A percentile compares a stretch with the other conserved stretches of the same genome.
Conservation (phyloP, 2,329 filamentous ascomycete genomes). For the Beauveria pseudobassiana region DNA sequence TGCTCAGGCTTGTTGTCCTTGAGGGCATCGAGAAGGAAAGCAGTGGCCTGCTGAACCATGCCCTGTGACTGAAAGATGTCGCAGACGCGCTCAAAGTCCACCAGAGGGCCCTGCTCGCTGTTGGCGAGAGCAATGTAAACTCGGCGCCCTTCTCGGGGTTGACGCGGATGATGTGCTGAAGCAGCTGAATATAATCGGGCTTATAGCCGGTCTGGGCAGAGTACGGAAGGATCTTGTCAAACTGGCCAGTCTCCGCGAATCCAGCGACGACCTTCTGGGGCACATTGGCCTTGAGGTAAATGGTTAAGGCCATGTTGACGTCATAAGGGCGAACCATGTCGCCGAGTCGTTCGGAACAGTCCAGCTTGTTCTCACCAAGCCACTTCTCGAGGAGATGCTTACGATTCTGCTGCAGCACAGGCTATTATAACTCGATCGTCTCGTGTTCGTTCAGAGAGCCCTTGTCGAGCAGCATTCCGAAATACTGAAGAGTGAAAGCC, state of each 20-base stretch:
- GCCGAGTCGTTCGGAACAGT: conserved; percentile 92
- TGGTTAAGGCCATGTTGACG: conserved; percentile 73
- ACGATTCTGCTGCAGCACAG: conserved; percentile 85
- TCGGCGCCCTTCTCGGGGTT: conserved; percentile 92
- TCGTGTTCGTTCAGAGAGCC: conserved; percentile 87
- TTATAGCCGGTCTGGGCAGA: conserved; percentile 77
- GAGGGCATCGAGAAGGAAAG: conserved; percentile 92
- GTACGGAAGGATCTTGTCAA: conserved; percentile 94
- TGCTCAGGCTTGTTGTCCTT: conserved; percentile 95
- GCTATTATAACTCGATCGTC: conserved; percentile 85
- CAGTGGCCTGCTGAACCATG: conserved; percentile 95
- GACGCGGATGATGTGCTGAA: conserved; percentile 86
- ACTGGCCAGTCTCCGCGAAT: conserved; percentile 91
- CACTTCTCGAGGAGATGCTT: conserved; percentile 97
- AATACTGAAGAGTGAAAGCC: conserved; percentile 93
- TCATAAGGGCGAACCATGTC: conserved; percentile 90
- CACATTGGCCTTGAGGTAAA: conserved; percentile 87
- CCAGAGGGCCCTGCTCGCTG: conserved; percentile 75
- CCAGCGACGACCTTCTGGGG: conserved; percentile 92
- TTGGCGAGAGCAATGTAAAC: conserved; percentile 92
- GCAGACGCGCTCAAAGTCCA: conserved; percentile 90
- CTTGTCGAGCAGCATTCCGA: conserved; percentile 95
- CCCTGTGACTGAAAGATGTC: conserved; percentile 98
- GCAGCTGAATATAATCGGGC: conserved; percentile 87
- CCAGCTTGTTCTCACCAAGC: conserved; percentile 92